Evolutionary conservation across 1,139 yeast species (phyloP).

Genomic region (Geotrichum aggregatum): DNA sequence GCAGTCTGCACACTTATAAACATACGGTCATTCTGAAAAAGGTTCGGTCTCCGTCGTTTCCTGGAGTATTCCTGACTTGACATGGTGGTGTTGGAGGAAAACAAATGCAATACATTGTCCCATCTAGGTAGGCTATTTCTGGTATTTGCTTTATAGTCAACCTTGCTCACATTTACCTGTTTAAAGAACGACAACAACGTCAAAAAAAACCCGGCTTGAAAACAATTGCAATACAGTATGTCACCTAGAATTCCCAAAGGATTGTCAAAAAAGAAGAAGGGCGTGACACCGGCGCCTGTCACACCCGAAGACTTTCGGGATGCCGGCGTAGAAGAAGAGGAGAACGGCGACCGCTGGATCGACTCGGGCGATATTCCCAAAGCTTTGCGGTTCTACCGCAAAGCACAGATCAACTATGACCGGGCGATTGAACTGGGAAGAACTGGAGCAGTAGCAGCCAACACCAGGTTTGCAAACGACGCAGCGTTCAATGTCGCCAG

Average conservation of each 20-base stretch:
- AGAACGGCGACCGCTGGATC: slow-evolving; percentile 35
- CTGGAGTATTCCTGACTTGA: slow-evolving; percentile 24
- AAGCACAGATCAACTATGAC: slow-evolving; percentile 28
- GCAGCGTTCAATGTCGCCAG: slow-evolving; percentile 32
- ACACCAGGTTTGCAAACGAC: slow-evolving; percentile 23
- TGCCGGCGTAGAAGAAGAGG: slow-evolving; percentile 32
- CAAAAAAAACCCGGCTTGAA: neutral
- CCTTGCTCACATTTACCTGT: too few species aligned
- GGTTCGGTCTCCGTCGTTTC: slow-evolving; percentile 31
- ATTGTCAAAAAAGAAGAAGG: slow-evolving; percentile 15
- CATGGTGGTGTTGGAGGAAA: slow-evolving; percentile 8
- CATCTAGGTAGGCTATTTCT: too few species aligned
- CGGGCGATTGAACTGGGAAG: slow-evolving; percentile 23
- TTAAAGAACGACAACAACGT: too few species aligned
- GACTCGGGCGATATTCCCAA: slow-evolving; percentile 34
- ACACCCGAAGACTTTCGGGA: slow-evolving; percentile 31
- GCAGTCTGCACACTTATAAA: neutral
- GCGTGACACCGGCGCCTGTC: slow-evolving; percentile 9
- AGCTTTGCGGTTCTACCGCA: slow-evolving; percentile 33
- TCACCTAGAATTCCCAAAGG: slow-evolving; percentile 15
- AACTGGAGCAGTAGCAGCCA: slow-evolving; percentile 7
- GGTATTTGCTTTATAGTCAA: too few species aligned
- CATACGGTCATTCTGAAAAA: slow-evolving; percentile 41
- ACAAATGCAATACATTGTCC: neutral
- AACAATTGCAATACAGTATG: neutral